Conservation (phyloP, 2,329 filamentous ascomycete genomes). For the Sarocladiaceae sp. region DNA sequence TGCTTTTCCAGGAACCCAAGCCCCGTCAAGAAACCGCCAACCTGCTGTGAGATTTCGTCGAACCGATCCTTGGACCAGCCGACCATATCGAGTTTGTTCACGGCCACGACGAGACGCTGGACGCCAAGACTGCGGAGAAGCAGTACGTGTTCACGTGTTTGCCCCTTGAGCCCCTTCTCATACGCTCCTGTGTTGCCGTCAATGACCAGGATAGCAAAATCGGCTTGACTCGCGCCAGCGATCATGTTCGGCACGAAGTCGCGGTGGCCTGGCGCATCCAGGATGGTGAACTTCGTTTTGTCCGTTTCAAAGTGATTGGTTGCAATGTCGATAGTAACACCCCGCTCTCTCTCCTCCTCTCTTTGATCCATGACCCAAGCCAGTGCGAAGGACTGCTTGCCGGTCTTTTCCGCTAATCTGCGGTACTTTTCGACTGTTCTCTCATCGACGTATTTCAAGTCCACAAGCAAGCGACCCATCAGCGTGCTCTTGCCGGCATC, state of each 20-base stretch:
- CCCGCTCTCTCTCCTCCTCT: constrained; percentile 78
- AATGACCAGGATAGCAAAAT: constrained; percentile 91
- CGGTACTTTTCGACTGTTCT: constrained; percentile 82
- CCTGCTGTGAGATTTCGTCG: constrained; percentile 76
- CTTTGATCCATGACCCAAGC: constrained; percentile 96
- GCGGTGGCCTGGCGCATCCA: constrained; percentile 89
- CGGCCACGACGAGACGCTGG: constrained; percentile 76
- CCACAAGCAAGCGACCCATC: constrained; percentile 89
- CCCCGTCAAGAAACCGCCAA: constrained; percentile 72
- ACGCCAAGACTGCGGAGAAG: constrained; percentile 88
- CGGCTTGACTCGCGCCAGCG: constrained; percentile 88
- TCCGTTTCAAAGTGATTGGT: constrained; percentile 92
- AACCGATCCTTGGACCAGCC: constrained; percentile 79
- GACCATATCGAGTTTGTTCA: constrained; percentile 92
- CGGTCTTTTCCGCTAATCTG: constrained; percentile 82
- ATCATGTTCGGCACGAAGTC: constrained; percentile 99
- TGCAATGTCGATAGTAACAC: constrained; percentile 94
- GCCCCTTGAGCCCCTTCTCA: constrained; percentile 85
- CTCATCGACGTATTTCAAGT: constrained; percentile 82
- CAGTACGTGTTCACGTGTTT: constrained; percentile 89
- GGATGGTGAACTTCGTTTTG: constrained; percentile 80
- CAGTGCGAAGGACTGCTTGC: constrained; percentile 91
- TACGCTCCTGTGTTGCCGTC: constrained; percentile 88
- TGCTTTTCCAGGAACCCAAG: constrained; percentile 79
- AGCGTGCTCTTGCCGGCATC: constrained; percentile 97